Conservation (phyloP, 208 protist genomes). For the Leishmania aethiopica region DNA sequence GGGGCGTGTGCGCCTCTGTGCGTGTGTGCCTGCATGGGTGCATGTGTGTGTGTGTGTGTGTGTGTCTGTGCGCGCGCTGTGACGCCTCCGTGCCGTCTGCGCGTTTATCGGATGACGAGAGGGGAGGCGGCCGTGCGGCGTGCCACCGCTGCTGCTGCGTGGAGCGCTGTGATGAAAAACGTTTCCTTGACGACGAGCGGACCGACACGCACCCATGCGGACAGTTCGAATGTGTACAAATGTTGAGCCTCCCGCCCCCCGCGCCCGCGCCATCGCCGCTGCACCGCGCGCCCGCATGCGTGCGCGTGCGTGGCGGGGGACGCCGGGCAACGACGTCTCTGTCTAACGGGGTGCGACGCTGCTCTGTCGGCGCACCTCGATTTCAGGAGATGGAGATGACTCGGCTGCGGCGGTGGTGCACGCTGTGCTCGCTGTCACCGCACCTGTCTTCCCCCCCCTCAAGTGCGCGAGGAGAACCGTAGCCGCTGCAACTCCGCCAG, state of each 20-base stretch:
- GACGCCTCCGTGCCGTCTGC: not conserved
- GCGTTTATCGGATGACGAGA: not conserved
- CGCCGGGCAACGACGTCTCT: constrained; percentile 9
- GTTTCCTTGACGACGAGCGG: constrained; percentile 8
- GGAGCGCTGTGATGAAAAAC: constrained; percentile 8
- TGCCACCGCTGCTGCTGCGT: not conserved
- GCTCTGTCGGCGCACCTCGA: constrained; percentile 19
- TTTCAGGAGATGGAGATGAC: constrained; percentile 20
- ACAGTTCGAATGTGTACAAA: constrained; percentile 17
- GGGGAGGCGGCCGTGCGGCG: not conserved
- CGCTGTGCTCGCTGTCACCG: not conserved
- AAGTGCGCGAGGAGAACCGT: constrained; percentile 11
- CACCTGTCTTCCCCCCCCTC: not conserved
- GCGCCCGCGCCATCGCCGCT: not conserved
- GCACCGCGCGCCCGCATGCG: not conserved
- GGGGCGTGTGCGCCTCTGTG: too few relatives aligned
- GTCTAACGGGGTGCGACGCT: constrained; percentile 23
- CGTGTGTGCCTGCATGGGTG: too few relatives aligned
- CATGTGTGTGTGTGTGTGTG: not conserved
- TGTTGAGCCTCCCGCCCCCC: constrained; percentile 3
- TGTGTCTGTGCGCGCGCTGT: too few relatives aligned
- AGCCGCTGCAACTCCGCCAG: constrained; percentile 5
- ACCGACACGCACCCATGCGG: constrained; percentile 8
- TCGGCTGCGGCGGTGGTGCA: not conserved
- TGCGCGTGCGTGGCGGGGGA: not conserved